Evolutionary conservation across 1,139 yeast genomes (phyloP), one percentile per base, ranked within the genome.

Genomic region (Scheffersomyces cryptocercus): DNA sequence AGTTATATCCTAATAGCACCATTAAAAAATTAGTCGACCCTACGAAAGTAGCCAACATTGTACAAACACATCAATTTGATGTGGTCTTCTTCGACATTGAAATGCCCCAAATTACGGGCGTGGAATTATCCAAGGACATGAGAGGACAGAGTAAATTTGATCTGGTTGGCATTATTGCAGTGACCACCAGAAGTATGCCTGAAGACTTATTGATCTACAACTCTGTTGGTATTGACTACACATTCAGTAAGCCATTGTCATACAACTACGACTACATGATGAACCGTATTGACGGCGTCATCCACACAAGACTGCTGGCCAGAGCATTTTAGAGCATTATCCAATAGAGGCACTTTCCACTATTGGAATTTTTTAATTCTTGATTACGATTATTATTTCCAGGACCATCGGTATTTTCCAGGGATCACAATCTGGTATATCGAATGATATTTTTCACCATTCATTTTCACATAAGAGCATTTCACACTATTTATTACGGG

Each of bases 71-170:
- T 38, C 45, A 44, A 16, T 72, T 61, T 46, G 75, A 73, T 46
- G 51, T 65, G 38, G 64, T 71, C 10, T 74, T 74, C 47, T 56
- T 74, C 39, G 79, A 74, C 49, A 74, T 74, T 38, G 79, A 74
- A 50, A 74, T 74, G 79, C 79, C 79, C 3, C 58, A 55, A 6
- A 56, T 74, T n/a, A 58, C 68, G 24, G 79, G 79, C 3, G 55
- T 69, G n/a, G 73, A 73, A 28, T 59, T 74, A 37, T 71, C 76
- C 11, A 50, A 51, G 32, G 46, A 47, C 29, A 60, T 73, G 35
- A 56, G 78, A 37, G 39, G 42, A 30, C 33, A 40, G 30, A 37
- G 13, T 29, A 39, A 39, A 12, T 53, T 36, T 39, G 45, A 49
- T 35, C 35, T 48, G 28, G 52, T 70, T 45, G 75, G 73, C 2